Evolutionary conservation across 1,284 basidiomycete genomes (phyloP), one percentile per base, ranked within the genome.

Genomic region (Schizopora paradoxa): DNA sequence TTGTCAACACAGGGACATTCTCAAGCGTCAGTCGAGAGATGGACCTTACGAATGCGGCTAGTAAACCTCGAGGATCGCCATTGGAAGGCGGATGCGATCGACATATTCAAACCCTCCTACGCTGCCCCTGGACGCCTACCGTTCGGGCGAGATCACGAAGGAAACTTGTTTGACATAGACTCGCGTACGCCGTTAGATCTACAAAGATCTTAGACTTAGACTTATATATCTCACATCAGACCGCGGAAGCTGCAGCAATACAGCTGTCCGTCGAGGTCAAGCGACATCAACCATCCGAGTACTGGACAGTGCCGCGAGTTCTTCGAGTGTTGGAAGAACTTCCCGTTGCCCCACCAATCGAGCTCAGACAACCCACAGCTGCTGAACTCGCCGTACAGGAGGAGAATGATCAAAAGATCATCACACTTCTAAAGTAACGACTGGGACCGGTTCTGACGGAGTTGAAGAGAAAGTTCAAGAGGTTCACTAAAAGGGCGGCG

Each of bases 181-280:
- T 0, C 71, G 92, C 57, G 91, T 93, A 16, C 23, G 77, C 65
- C 6, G 14, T 23, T 25, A 7, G 18, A 29, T 41, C 18, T 37
- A 21, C 29, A 32, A 14, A 25, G 43, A 41, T 43, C 8, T 6
- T 19, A 25, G n/a, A 43, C 21, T 14, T 23, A 18, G 7, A 36
- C 25, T 38, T 5, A 43, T 37, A 23, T 47, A n/a, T 46, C 37
- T 31, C 8, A 31, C 35, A 44, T n/a, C 53, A 93, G 88, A 92
- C 92, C 3, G 71, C 84, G 2, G 96, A 99, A 66, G 89, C 95
- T 1, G 84, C 89, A 2, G 84, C 97, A 46, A 91, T 98, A 1
- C 95, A 98, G 57, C 75, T 97, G n/a, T 98, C 99, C 58, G 79
- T 94, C 14, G 96, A 99, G 63, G 96, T 96, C 0, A 98, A 97